phyloP scores from a whole-genome alignment of 306 rosid genomes.

The Crotalaria pallida region DNA sequence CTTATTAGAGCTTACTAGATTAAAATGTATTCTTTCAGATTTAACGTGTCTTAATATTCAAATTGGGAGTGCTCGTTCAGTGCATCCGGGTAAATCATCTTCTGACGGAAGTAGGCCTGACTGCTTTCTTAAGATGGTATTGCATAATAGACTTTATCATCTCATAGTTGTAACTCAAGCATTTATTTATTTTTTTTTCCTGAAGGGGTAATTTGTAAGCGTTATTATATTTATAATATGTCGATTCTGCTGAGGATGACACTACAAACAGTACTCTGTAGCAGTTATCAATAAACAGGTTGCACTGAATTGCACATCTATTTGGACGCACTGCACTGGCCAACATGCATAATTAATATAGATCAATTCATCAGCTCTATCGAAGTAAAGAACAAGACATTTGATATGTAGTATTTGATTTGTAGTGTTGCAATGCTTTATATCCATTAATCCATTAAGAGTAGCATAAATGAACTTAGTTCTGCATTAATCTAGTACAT shows the following conservation, averaged over 20 bases:
- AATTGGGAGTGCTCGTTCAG: conserved; percentile 63
- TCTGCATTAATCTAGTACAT: not conserved
- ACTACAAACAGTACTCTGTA: not conserved
- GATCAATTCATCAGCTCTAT: not conserved
- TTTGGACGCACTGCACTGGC: not conserved
- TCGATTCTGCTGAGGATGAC: not conserved
- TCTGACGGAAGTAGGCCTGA: conserved; percentile 55
- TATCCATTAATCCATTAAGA: not conserved
- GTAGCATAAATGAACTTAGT: not conserved
- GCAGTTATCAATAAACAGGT: not conserved
- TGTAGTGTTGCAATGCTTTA: not conserved
- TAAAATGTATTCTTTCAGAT: conserved; percentile 43
- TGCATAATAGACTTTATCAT: not conserved
- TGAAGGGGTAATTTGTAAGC: not conserved
- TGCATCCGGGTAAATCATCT: conserved; percentile 61
- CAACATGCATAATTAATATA: not conserved
- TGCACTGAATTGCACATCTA: not conserved
- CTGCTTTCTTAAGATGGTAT: conserved; percentile 84
- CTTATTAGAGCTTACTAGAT: conserved; percentile 8
- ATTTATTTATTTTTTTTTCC: too few relatives aligned
- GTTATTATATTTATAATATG: not conserved
- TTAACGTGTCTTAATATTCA: conserved; percentile 37
- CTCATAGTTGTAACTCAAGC: not conserved
- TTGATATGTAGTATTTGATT: not conserved
- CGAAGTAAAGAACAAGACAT: not conserved